Base-by-base conservation (phyloP, 345 rosid genomes). In the Punica granatum region DNA sequence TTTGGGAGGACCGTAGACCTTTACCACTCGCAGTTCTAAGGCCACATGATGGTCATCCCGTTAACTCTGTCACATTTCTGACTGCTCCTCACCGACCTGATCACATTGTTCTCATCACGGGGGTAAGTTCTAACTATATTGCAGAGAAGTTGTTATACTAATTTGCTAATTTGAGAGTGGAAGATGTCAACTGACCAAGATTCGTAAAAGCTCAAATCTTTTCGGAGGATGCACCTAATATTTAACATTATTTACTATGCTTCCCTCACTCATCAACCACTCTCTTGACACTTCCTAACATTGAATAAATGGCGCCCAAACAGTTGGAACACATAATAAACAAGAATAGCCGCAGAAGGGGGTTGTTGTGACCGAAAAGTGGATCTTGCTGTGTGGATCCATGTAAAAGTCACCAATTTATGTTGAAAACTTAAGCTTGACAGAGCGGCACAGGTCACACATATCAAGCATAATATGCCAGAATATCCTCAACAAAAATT, bases 41-140 rank as follows among this genome's bases (percentile, higher is more conserved):
- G 72, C 91, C 95, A 35, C 83, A 88, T 63, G 84, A 84, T 73
- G 86, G 92, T 63, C 75, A 73, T 31, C 83, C 91, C 79, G 95
- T 86, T 66, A 75, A 75, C 58, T 86, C 89, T 21, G 88, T 83
- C 43, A 77, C 81, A 16, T 88, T 88, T 75, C 72, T 88, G 75
- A 83, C 89, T 30, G 83, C 84, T 28, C 78, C 85, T 56, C 74
- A 77, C 68, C 81, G 81, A 26, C 95, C 95, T 34, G 90, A 86
- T 76, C 95, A 88, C 64, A 86, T 86, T 67, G 79, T 86, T 66
- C 92, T 88, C n/a, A 67, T 86, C 43, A 86, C 95, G n/a, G 89
- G 85, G 73, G 95, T 88, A 77, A 48, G 74, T 39, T 59, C 42
- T 36, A 3, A 56, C 25, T 30, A 56, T 65, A 71, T 39, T 62